Evolutionary conservation across 2,329 filamentous ascomycete genomes (phyloP), one percentile per base, ranked within the genome.

Genomic region (Nemania sp.): DNA sequence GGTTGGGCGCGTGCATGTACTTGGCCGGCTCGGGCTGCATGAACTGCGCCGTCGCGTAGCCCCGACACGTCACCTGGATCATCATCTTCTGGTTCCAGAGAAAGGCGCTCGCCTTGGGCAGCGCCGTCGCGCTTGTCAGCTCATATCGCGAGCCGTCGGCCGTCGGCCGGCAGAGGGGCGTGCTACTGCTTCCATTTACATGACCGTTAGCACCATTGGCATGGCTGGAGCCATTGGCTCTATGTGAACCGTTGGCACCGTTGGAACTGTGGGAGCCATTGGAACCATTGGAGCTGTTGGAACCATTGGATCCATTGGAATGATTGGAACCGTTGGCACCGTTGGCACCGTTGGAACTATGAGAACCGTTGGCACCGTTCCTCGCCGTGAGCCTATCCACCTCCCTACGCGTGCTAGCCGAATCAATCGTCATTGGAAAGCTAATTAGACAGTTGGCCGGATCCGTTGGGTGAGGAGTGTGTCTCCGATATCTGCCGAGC

Each of bases 41-140:
- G 74, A 83, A 85, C 57, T 85, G 83, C 2, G 83, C 78, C 2
- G 81, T 83, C 25, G 83, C 80, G 67, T 83, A 84, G n/a, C 83
- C 83, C 18, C 83, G 82, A 69, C 83, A 85, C 57, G 82, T 85
- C 48, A 82, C 76, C 69, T 85, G 82, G 60, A 85, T 82, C 83
- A 85, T 85, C 83, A 85, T 85, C 72, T 77, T 80, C 71, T 83
- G 81, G 66, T 86, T 86, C 83, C 83, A 86, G 11, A 86, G 75
- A 68, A 85, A 86, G 54, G 78, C 81, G 51, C 78, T 80, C 2
- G 83, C 81, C 71, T 83, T 81, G 52, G 83, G 82, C 77, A 86
- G 74, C 42, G 80, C 81, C 21, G 81, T 83, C n/a, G 83, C 80
- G 69, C 78, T 82, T 51, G 74, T 77, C 64, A 86, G 78, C 70